These are phyloP conservation scores for Penicillium concentricum DNA, from an alignment of 2,329 filamentous ascomycete genomes.

Conservation along the genomic window DNA sequence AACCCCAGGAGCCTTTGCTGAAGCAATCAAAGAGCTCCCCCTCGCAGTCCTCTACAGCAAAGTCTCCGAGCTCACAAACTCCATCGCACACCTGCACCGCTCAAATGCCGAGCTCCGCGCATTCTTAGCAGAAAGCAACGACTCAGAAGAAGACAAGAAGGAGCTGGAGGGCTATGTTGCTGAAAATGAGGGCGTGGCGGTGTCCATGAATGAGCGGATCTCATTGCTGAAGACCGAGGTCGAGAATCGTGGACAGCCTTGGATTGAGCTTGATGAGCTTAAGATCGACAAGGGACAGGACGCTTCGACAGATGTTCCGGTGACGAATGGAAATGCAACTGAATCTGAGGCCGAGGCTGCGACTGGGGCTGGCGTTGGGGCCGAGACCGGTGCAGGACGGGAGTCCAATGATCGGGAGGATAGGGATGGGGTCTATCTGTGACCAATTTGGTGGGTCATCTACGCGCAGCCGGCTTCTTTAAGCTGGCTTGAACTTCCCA, in stretches of 20 bases:
- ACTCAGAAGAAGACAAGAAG: conserved; percentile 51
- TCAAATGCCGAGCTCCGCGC: conserved; percentile 58
- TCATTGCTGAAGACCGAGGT: conserved; percentile 52
- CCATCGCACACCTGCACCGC: conserved; percentile 56
- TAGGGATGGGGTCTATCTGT: conserved; percentile 35
- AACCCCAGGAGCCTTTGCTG: conserved; percentile 50
- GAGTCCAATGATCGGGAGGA: conserved; percentile 16
- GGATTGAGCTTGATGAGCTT: conserved; percentile 41
- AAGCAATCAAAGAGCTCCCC: conserved; percentile 58
- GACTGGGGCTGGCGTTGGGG: conserved; percentile 2
- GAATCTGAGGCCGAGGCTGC: neutral
- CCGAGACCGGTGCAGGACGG: conserved; percentile 1
- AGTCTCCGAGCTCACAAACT: conserved; percentile 60
- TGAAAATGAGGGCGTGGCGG: conserved; percentile 60
- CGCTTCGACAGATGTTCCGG: conserved; percentile 22
- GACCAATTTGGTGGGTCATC: conserved; percentile 11
- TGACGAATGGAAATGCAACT: conserved; percentile 21
- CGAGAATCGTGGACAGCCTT: conserved; percentile 55
- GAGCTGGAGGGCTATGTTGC: conserved; percentile 43
- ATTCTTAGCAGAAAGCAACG: conserved; percentile 48
- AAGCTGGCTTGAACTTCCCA: neutral
- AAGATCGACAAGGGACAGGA: conserved; percentile 21
- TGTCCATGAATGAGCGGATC: conserved; percentile 56
- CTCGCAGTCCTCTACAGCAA: conserved; percentile 60
- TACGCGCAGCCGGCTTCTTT: neutral